A percentile compares a stretch with the other conserved stretches of the same genome.
These are phyloP conservation scores for Coniochaeta sp. DNA, from an alignment of 2,329 filamentous ascomycete species.

Conservation along the genomic window DNA sequence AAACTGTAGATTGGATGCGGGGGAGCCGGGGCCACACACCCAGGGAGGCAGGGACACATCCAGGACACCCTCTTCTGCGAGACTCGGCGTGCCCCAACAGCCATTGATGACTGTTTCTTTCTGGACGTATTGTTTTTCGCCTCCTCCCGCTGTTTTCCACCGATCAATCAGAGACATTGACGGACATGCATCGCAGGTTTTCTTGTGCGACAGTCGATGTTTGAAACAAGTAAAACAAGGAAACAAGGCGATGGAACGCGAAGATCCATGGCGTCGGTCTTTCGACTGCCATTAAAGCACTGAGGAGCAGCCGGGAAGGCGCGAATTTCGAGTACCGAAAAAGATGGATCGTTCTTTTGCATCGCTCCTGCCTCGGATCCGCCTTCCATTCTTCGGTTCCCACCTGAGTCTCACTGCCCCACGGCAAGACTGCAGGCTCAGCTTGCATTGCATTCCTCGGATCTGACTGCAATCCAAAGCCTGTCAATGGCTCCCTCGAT, in stretches of 20 bases:
- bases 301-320: background rate
- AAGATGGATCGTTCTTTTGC: background rate
- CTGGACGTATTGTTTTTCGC: background rate
- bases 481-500: background rate
- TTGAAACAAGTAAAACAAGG: background rate
- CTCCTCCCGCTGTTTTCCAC: background rate
- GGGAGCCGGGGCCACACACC: background rate
- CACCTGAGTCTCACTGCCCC: background rate
- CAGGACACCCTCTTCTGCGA: background rate
- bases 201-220: background rate
- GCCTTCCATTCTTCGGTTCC: background rate
- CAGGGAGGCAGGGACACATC: too few relatives aligned
- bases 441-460: background rate
- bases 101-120: background rate
- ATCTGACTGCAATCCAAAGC: background rate
- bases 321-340: background rate
- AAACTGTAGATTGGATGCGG: background rate
- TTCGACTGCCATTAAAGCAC: background rate
- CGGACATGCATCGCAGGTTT: background rate
- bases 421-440: background rate
- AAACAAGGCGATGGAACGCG: background rate
- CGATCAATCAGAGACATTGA: background rate
- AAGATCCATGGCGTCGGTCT: background rate
- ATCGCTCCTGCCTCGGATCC: background rate
- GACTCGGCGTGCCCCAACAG: background rate